Evolutionary conservation across 306 rosid species (phyloP).

Genomic region (Purshia tridentata): DNA sequence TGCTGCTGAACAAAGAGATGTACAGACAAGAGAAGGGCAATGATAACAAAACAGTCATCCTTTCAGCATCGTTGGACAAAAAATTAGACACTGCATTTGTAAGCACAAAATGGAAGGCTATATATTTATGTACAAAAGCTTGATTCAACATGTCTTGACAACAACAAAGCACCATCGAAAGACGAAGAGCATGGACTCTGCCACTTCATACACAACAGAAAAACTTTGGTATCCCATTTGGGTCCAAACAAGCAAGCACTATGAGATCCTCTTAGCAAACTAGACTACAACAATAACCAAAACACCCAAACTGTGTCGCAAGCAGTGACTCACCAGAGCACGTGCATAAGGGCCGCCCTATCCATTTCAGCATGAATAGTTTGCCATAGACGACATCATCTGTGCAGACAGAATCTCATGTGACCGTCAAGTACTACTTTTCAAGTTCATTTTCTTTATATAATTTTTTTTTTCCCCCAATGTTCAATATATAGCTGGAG

Average conservation of each 20-base stretch:
- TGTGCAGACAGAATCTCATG: conserved; percentile 18
- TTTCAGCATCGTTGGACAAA: background rate
- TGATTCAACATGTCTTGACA: conserved; percentile 23
- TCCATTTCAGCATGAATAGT: conserved; percentile 6
- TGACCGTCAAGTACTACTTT: conserved; percentile 15
- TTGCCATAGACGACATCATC: conserved; percentile 6
- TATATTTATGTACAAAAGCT: conserved; percentile 52
- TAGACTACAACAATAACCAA: conserved; percentile 32
- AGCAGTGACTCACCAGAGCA: conserved; percentile 35
- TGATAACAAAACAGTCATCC: no score
- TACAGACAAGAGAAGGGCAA: background rate
- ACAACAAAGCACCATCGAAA: background rate
- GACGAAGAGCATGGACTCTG: conserved; percentile 5
- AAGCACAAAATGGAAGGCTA: conserved; percentile 32
- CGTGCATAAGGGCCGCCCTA: conserved; percentile 14
- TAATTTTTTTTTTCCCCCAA: conserved; percentile 29
- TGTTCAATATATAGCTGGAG: conserved; percentile 31
- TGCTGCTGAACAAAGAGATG: no score
- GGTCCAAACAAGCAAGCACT: conserved; percentile 42
- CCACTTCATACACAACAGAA: conserved; percentile 33
- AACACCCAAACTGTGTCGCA: conserved; percentile 39
- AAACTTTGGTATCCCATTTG: conserved; percentile 37
- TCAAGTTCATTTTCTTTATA: conserved; percentile 21
- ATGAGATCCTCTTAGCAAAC: conserved; percentile 35
- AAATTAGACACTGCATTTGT: conserved; percentile 28